Percentiles rank a stretch among this genome's conserved stretches.
phyloP scores from a whole-genome alignment of 106 monocot genomes.

The Ottelia alismoides region DNA sequence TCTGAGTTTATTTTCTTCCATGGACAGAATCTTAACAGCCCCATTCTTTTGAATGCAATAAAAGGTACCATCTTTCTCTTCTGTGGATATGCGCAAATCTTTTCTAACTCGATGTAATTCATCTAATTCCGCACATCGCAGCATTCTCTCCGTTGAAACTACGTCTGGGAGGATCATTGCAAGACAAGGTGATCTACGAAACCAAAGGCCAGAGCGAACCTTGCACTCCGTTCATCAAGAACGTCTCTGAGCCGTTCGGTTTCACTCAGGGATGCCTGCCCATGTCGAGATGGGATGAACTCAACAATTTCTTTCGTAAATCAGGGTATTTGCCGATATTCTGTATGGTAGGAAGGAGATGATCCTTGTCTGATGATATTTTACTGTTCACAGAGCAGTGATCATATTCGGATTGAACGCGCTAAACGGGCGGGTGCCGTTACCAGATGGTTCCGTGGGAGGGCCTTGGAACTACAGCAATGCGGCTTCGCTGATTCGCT shows the following conservation, averaged over 20 bases:
- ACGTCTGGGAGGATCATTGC: constrained; percentile 76
- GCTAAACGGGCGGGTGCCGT: constrained; percentile 55
- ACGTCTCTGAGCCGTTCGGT: constrained; percentile 32
- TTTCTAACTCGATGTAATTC: too few relatives aligned
- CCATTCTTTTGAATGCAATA: constrained; percentile 71
- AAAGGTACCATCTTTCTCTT: constrained; percentile 38
- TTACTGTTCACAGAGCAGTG: constrained; percentile 32
- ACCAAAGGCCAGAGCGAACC: constrained; percentile 18
- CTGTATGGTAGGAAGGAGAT: neutral
- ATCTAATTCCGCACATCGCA: constrained; percentile 7
- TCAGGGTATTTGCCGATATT: constrained; percentile 18
- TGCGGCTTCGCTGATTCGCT: constrained; percentile 68
- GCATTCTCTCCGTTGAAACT: constrained; percentile 80
- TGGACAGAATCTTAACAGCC: constrained; percentile 69
- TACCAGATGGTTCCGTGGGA: constrained; percentile 57
- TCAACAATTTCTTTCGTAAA: constrained; percentile 72
- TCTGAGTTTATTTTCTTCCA: too few relatives aligned
- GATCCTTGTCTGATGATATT: neutral
- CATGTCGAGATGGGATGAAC: constrained; percentile 88
- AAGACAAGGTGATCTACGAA: constrained; percentile 85
- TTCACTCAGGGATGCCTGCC: constrained; percentile 77
- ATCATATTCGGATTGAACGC: constrained; percentile 85
- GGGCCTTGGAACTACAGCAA: constrained; percentile 82
- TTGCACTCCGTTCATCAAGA: constrained; percentile 45
- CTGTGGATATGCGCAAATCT: too few relatives aligned